These are phyloP conservation scores for Cutaneotrichosporon sp. DNA, from an alignment of 1,284 basidiomycete genomes.

Conservation along the genomic window DNA sequence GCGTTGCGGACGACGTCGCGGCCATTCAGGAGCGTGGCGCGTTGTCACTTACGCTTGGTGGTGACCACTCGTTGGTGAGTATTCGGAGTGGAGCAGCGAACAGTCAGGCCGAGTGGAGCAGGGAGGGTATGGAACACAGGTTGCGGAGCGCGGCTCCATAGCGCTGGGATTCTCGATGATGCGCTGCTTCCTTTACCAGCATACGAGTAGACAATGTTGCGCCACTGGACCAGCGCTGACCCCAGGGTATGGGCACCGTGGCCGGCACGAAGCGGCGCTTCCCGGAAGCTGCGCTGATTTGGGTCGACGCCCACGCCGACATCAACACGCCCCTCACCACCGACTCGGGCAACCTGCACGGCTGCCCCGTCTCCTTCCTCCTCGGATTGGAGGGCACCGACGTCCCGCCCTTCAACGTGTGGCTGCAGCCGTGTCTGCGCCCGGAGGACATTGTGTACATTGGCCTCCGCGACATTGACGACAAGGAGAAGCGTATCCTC, in stretches of 20 bases:
- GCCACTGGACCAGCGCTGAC: background rate
- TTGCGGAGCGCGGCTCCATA: background rate
- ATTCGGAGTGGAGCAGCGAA: background rate
- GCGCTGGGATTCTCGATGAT: background rate
- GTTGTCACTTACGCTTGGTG: constrained; percentile 89
- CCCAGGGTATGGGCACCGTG: constrained; percentile 79
- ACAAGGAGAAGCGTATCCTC: constrained; percentile 84
- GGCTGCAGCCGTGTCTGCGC: constrained; percentile 74
- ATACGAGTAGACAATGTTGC: background rate
- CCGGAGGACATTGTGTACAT: constrained; percentile 72
- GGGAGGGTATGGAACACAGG: too few species aligned
- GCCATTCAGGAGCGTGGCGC: constrained; percentile 72
- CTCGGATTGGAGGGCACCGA: constrained; percentile 65
- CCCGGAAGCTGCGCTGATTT: constrained; percentile 76
- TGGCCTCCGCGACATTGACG: constrained; percentile 90
- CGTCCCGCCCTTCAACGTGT: constrained; percentile 63
- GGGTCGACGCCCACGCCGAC: constrained; percentile 91
- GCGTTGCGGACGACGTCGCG: constrained; percentile 74
- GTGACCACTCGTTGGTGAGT: constrained; percentile 86
- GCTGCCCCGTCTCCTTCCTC: constrained; percentile 96
- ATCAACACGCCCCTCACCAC: constrained; percentile 90
- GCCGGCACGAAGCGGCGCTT: constrained; percentile 54
- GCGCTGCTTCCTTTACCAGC: background rate
- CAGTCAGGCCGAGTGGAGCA: too few species aligned
- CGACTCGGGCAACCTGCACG: constrained; percentile 91